phyloP scores from a whole-genome alignment of 108 stramenopile species.

The Nitzschia inconspicua region DNA sequence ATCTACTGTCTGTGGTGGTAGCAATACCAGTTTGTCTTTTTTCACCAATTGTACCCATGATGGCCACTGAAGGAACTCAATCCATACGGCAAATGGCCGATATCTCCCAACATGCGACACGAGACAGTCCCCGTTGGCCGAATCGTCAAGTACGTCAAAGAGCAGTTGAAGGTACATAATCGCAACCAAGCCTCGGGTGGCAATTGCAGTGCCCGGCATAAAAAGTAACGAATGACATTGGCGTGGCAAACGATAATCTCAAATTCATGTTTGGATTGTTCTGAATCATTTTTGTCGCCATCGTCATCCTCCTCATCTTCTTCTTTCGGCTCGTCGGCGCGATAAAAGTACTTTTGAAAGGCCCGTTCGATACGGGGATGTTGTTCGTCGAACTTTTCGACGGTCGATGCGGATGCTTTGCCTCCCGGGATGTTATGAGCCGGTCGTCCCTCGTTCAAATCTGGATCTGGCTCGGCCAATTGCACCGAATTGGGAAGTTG shows the following conservation, averaged over 20 bases:
- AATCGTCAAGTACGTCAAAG: constrained; percentile 82
- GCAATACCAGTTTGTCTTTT: neutral
- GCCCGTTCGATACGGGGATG: constrained; percentile 85
- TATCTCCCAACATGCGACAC: constrained; percentile 86
- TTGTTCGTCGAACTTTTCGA: constrained; percentile 60
- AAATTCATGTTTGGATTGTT: constrained; percentile 72
- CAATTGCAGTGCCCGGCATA: constrained; percentile 87
- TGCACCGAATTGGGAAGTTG: constrained; percentile 52
- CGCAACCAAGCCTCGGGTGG: constrained; percentile 93
- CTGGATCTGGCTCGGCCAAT: constrained; percentile 63
- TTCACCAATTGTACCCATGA: constrained; percentile 81
- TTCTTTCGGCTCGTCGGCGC: constrained; percentile 40
- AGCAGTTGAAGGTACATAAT: constrained; percentile 88
- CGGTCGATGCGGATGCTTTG: constrained; percentile 39
- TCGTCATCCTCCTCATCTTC: constrained; percentile 15
- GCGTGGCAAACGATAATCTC: constrained; percentile 94
- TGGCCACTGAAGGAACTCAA: constrained; percentile 68
- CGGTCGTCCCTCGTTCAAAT: constrained; percentile 84
- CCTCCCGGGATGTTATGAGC: constrained; percentile 77
- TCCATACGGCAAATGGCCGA: constrained; percentile 77
- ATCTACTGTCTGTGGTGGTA: too few relatives aligned
- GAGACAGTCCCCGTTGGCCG: constrained; percentile 83
- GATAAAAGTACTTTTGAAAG: constrained; percentile 84
- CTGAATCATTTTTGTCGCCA: constrained; percentile 1
- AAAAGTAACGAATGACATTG: constrained; percentile 95